These are phyloP conservation scores for Thinopyrum elongatum DNA, from an alignment of 176 grass and related monocot species.

Conservation along the genomic window DNA sequence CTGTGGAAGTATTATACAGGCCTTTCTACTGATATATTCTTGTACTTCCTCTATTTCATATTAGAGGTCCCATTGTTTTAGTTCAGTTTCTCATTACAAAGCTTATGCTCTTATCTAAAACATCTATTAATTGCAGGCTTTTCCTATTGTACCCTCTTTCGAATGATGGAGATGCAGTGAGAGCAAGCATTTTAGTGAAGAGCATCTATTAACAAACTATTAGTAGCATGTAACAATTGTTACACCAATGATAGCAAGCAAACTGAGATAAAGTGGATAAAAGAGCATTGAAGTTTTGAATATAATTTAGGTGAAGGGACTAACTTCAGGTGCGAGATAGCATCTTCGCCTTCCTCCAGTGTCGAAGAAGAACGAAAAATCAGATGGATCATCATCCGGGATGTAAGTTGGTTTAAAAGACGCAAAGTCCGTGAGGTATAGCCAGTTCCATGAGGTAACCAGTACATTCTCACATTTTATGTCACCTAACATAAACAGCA, in stretches of 20 bases:
- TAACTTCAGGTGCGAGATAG: slow-evolving; percentile 94
- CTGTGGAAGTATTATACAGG: neutral
- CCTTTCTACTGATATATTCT: neutral
- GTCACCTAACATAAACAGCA: slow-evolving; percentile 61
- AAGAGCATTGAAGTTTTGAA: slow-evolving; percentile 1
- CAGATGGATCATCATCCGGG: slow-evolving; percentile 88
- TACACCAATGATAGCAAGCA: neutral
- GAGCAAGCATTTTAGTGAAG: neutral
- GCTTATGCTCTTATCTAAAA: neutral
- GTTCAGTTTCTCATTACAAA: neutral
- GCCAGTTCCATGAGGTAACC: slow-evolving; percentile 96
- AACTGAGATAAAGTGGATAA: neutral
- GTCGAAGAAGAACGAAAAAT: slow-evolving; percentile 98
- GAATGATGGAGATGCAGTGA: neutral
- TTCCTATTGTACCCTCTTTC: neutral
- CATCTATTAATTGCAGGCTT: neutral
- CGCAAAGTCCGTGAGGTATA: slow-evolving; percentile 92
- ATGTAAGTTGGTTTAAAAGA: slow-evolving; percentile 99
- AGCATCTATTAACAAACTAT: neutral
- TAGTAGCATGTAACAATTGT: slow-evolving; percentile 2
- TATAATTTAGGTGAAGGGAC: slow-evolving; percentile 27
- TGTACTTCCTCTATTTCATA: neutral
- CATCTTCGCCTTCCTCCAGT: slow-evolving; percentile 91
- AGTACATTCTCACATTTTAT: slow-evolving; percentile 99
- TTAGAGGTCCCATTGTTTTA: neutral